Percentiles rank a stretch among this genome's conserved stretches.
These are phyloP conservation scores for Volvox carteri DNA, from an alignment of 163 green algal species.

Conservation along the genomic window DNA sequence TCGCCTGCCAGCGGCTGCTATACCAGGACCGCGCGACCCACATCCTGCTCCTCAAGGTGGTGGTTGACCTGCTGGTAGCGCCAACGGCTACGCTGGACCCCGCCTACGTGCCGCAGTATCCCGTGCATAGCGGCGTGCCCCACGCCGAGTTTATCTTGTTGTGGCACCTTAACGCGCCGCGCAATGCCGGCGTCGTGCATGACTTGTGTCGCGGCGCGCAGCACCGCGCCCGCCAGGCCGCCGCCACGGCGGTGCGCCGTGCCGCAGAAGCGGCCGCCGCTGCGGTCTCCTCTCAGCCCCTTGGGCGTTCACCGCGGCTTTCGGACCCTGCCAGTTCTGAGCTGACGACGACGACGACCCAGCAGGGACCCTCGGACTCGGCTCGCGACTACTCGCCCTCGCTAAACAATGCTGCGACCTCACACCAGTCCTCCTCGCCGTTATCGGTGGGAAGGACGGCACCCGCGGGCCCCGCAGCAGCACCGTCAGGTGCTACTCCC, in stretches of 20 bases:
- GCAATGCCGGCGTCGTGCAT: constrained; percentile 42
- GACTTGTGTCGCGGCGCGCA: constrained; percentile 43
- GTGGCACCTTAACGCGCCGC: constrained; percentile 60
- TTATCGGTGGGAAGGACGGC: background rate
- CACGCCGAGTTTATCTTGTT: constrained; percentile 57
- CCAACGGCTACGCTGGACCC: constrained; percentile 60
- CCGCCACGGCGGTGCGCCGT: background rate
- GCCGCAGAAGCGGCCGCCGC: background rate
- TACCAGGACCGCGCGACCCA: constrained; percentile 66
- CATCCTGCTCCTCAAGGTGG: constrained; percentile 62
- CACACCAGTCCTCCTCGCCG: background rate
- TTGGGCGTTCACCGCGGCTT: background rate
- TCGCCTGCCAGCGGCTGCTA: constrained; percentile 47
- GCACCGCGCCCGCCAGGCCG: constrained; percentile 1
- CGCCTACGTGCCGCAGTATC: constrained; percentile 27
- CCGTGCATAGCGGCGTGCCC: background rate
- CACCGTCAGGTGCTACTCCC: background rate
- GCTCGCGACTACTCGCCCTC: background rate
- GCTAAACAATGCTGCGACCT: background rate
- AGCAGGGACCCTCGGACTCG: background rate
- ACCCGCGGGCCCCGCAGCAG: too few relatives aligned
- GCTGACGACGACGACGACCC: too few relatives aligned
- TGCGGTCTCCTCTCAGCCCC: background rate
- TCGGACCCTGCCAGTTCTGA: too few relatives aligned
- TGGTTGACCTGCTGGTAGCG: constrained; percentile 63